Evolutionary conservation across 148 eudicot species (phyloP).

Genomic region (Drosera capensis): DNA sequence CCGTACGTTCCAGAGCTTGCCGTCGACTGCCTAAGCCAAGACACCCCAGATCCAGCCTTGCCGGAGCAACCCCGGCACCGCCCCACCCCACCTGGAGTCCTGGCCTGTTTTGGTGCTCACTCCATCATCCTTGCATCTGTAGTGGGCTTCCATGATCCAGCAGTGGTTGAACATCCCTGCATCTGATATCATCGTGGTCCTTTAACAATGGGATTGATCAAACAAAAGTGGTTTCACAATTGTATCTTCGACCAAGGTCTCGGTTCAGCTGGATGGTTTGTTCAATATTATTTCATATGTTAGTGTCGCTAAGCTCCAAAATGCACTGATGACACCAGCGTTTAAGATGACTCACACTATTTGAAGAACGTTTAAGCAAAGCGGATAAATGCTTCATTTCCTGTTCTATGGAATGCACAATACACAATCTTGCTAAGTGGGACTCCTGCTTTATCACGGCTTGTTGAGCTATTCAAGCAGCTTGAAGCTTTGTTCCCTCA

Average conservation of each 20-base stretch:
- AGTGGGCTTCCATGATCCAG: slow-evolving; percentile 97
- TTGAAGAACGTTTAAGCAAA: slow-evolving; percentile 91
- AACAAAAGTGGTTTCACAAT: slow-evolving; percentile 70
- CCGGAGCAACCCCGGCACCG: too few species aligned
- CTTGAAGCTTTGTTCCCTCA: too few species aligned
- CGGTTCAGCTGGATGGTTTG: slow-evolving; percentile 61
- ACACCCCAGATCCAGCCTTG: too few species aligned
- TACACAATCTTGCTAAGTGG: slow-evolving; percentile 80
- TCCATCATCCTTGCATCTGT: slow-evolving; percentile 89
- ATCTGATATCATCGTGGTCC: slow-evolving; percentile 74
- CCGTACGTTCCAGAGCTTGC: too few species aligned
- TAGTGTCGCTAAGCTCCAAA: slow-evolving; percentile 64
- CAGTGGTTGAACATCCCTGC: slow-evolving; percentile 83
- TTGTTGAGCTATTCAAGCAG: slow-evolving; percentile 88
- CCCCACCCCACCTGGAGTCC: too few species aligned
- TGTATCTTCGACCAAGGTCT: slow-evolving; percentile 52
- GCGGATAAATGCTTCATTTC: slow-evolving; percentile 68
- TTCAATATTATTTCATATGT: slow-evolving; percentile 92
- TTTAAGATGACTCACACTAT: slow-evolving; percentile 80
- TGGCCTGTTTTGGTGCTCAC: slow-evolving; percentile 97
- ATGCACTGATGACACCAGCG: slow-evolving; percentile 36
- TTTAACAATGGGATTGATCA: slow-evolving; percentile 70
- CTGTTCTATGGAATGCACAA: slow-evolving; percentile 84
- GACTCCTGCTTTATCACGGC: slow-evolving; percentile 93
- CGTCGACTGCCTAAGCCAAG: too few species aligned